phyloP scores from a whole-genome alignment of 148 eudicot genomes.

The Camellia japonica region DNA sequence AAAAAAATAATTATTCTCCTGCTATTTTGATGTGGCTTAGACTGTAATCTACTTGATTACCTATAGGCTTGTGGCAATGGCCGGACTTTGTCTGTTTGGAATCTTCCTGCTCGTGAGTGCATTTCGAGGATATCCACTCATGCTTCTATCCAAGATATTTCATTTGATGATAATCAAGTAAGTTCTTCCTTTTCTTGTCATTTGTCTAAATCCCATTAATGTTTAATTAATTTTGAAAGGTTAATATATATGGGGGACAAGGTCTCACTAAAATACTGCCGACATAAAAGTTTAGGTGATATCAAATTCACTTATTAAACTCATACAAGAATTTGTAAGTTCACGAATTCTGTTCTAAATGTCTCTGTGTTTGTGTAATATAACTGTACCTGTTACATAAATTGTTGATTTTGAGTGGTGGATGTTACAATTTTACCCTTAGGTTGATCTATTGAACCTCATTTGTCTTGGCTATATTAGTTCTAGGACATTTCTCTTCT shows the following conservation, averaged over 20 bases:
- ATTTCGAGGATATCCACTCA: conserved; percentile 48
- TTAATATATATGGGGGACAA: neutral
- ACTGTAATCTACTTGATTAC: conserved; percentile 15
- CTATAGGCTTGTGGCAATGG: conserved; percentile 86
- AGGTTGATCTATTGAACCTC: too few species aligned
- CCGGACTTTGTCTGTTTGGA: conserved; percentile 74
- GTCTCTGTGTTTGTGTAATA: too few species aligned
- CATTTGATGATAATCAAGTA: conserved; percentile 82
- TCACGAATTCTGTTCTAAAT: neutral
- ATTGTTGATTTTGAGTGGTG: too few species aligned
- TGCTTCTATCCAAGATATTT: conserved; percentile 69
- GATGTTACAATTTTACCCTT: too few species aligned
- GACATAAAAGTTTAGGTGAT: neutral
- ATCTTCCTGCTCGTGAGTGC: conserved; percentile 80
- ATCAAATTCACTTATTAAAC: neutral
- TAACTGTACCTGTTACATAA: too few species aligned
- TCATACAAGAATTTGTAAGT: neutral
- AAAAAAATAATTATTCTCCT: neutral
- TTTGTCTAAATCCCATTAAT: neutral
- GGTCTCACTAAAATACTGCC: neutral
- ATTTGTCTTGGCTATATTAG: too few species aligned
- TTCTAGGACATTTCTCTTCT: too few species aligned
- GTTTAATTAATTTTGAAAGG: conserved; percentile 4
- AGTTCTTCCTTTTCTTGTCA: conserved; percentile 31
- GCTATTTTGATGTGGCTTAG: neutral